phyloP scores from a whole-genome alignment of 2,329 filamentous ascomycete genomes.

The Xylaria multiplex region DNA sequence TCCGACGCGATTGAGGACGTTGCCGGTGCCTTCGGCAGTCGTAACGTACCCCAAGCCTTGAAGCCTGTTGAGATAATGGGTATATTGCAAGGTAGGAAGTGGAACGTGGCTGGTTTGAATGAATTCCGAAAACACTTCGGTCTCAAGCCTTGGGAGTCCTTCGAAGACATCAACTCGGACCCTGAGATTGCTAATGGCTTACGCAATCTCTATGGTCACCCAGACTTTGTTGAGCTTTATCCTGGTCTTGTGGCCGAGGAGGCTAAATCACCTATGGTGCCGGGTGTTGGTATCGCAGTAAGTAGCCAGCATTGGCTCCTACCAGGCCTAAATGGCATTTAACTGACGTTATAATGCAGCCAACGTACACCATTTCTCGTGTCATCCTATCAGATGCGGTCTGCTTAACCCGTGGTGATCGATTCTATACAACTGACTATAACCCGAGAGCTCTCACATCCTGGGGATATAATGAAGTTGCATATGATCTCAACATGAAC shows the following conservation, averaged over 20 bases:
- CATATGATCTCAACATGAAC: conserved; percentile 78
- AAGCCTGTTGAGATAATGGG: conserved; percentile 81
- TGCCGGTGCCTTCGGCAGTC: conserved; percentile 77
- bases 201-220: conserved; percentile 76
- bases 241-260: conserved; percentile 81
- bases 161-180: conserved; percentile 86
- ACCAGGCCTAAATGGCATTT: not conserved
- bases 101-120: conserved; percentile 82
- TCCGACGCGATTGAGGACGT: conserved; percentile 82
- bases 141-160: conserved; percentile 77
- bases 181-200: conserved; percentile 74
- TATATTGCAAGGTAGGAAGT: conserved; percentile 79
- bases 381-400: conserved; percentile 83
- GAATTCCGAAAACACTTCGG: conserved; percentile 87
- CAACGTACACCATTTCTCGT: conserved; percentile 79
- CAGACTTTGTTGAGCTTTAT: conserved; percentile 83
- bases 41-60: conserved; percentile 78
- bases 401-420: conserved; percentile 79
- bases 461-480: conserved; percentile 82
- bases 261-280: conserved; percentile 76
- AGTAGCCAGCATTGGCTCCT: conserved; percentile 14
- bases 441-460: conserved; percentile 79
- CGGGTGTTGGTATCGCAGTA: conserved; percentile 75
- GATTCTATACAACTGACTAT: conserved; percentile 83
- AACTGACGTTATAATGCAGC: conserved; percentile 48